Evolutionary conservation across 1,284 basidiomycete genomes (phyloP), one percentile per base, ranked within the genome.

Genomic region (Cutaneotrichosporon sp.): DNA sequence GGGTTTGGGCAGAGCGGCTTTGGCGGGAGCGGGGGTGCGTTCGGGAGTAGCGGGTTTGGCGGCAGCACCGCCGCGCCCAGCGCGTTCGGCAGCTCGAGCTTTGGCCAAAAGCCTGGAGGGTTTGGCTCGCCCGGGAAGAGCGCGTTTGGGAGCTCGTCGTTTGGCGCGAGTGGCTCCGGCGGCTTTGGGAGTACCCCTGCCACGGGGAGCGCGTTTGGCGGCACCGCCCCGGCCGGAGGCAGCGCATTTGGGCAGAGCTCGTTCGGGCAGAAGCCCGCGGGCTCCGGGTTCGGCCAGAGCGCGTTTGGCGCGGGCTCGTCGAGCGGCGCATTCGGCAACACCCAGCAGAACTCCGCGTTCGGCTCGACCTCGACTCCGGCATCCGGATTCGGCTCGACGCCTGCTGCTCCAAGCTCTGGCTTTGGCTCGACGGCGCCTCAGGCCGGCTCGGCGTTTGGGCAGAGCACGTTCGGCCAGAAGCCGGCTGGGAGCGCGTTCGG

Each of bases 401-500:
- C 38, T 18, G 7, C 16, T 42, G 43, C 11, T 14, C 47, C 2
- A 22, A n/a, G 36, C 36, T 38, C 36, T 38, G 36, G 36, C 13
- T 38, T 38, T 14, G 36, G 36, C 36, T 38, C 36, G 36, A 38
- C 36, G 36, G 13, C 36, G 13, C 36, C 14, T 38, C 50, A n/a
- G 3, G 29, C 16, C 3, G 52, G 58, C 4, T 61, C 63, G 16
- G 54, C 49, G 2, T 65, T 61, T 20, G 63, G 49, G 2, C 36
- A 54, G n/a, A 50, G 54, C 20, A 45, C 55, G 31, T 64, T 64
- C 25, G 62, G 62, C 11, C 18, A 29, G 2, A 45, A 55, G 42
- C 38, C 54, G 3, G 42, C 61, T 64, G 79, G 78, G 2, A 31
- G 14, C 25, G 47, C 11, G 22, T 53, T 36, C 34, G 34, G 42